Conservation (phyloP, 148 eudicot genomes). For the Dysphania ambrosioides region DNA sequence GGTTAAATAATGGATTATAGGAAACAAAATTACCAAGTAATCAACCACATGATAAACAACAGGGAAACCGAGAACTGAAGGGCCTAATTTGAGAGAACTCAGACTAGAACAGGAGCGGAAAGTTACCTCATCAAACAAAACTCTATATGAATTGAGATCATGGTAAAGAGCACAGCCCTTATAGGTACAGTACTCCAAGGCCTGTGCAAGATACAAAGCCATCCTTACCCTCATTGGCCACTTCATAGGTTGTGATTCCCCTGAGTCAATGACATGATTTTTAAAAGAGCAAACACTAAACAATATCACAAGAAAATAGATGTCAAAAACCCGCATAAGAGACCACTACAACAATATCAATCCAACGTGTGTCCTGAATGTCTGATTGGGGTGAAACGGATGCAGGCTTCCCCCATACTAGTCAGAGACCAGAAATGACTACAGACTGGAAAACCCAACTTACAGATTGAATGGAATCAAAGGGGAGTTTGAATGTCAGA, state of each 20-base stretch:
- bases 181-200: conserved; percentile 85
- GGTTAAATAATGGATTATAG: no score
- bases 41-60: conserved; percentile 4
- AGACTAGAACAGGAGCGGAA: neutral
- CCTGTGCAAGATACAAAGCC: conserved; percentile 84
- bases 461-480: neutral
- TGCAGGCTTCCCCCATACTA: neutral
- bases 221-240: conserved; percentile 98
- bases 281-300: neutral
- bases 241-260: conserved; percentile 92
- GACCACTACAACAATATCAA: neutral
- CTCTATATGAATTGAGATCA: conserved; percentile 94
- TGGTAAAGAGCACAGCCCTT: conserved; percentile 90
- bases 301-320: neutral
- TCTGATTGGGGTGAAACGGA: no score
- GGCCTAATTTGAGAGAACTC: neutral
- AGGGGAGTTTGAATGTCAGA: neutral
- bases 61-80: neutral
- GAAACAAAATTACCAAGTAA: neutral
- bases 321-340: neutral
- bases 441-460: neutral
- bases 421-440: neutral
- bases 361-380: neutral
- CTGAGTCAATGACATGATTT: conserved; percentile 37
- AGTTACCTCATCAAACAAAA: conserved; percentile 87